Evolutionary conservation across 805 yeast species (phyloP), one percentile per base, ranked within the genome.

Genomic region (Metschnikowia peoriensis): DNA sequence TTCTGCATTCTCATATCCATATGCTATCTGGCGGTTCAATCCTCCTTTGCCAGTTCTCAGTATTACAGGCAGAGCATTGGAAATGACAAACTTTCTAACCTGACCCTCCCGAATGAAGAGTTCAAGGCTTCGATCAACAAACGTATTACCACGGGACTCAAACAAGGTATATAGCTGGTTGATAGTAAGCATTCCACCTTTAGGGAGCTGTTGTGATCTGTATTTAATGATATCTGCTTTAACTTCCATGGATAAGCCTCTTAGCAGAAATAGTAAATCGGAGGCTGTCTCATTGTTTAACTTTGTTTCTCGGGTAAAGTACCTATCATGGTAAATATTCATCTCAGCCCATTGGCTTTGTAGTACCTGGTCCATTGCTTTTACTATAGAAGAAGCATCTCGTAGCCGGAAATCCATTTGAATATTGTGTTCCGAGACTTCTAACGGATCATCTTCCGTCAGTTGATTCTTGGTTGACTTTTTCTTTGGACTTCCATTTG

Each of bases 111-210:
- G 62, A 1, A 72, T 66, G 38, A 73, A 57, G 12, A 66, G 52
- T 49, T 76, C 79, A 1, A 81, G 61, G 44, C 67, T 67, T 38
- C 70, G 69, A 57, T 83, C 87, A 2, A 82, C 81, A 61, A 70
- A 73, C 0, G 86, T 80, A 55, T 71, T 64, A 0, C 82, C 81
- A 41, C 72, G 67, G 27, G 69, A 63, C 12, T 72, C 72, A 49
- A 73, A 77, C 10, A 82, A 57, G 1, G 85, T 67, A 57, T 82
- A 82, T 4, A 83, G 57, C 53, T 82, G 86, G 34, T 73, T 72
- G 11, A 72, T 54, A 1, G 81, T 69, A 8, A 79, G 65, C 38
- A 79, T 55, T 9, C 75, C 73, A 14, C 56, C 64, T 11, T 34
- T 38, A 0, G 83, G 81, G 1, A 75, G 56, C 27, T 68, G 70